phyloP scores from a whole-genome alignment of 441 rosid genomes.

The Flueggea neowawraea region DNA sequence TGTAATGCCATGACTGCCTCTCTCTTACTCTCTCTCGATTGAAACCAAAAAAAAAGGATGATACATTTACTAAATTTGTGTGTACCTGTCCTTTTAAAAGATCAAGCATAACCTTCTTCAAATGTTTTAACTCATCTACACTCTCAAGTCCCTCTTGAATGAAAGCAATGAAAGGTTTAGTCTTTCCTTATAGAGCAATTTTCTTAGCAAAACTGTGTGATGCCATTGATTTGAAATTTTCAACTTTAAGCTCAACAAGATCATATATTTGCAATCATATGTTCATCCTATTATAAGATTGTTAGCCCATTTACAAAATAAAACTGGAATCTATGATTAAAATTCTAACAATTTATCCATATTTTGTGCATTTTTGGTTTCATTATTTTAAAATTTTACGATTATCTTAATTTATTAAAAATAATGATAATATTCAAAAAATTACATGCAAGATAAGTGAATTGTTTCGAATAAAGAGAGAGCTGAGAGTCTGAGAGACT shows the following conservation, averaged over 20 bases:
- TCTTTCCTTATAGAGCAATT: conserved; percentile 61
- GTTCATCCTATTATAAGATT: conserved; percentile 83
- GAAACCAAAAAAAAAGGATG: too few relatives aligned
- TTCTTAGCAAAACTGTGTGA: conserved; percentile 73
- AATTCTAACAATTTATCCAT: too few relatives aligned
- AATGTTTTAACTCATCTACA: conserved; percentile 77
- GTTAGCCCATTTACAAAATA: conserved; percentile 57
- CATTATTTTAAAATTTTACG: too few relatives aligned
- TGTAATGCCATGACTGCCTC: too few relatives aligned
- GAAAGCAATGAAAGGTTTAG: conserved; percentile 84
- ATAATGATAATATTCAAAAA: too few relatives aligned
- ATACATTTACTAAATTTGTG: not conserved
- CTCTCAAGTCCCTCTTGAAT: conserved; percentile 82
- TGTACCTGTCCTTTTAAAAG: conserved; percentile 79
- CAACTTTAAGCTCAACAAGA: conserved; percentile 89
- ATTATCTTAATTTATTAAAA: too few relatives aligned
- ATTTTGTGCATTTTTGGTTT: too few relatives aligned
- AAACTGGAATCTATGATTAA: too few relatives aligned
- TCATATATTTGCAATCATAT: conserved; percentile 84
- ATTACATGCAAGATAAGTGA: too few relatives aligned
- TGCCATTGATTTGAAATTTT: conserved; percentile 66
- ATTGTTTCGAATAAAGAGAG: too few relatives aligned
- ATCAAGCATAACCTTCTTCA: conserved; percentile 84
- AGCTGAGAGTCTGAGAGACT: too few relatives aligned
- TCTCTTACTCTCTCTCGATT: too few relatives aligned